These are phyloP conservation scores for Parastagonospora nodorum DNA, from an alignment of 2,329 filamentous ascomycete species.

Conservation along the genomic window DNA sequence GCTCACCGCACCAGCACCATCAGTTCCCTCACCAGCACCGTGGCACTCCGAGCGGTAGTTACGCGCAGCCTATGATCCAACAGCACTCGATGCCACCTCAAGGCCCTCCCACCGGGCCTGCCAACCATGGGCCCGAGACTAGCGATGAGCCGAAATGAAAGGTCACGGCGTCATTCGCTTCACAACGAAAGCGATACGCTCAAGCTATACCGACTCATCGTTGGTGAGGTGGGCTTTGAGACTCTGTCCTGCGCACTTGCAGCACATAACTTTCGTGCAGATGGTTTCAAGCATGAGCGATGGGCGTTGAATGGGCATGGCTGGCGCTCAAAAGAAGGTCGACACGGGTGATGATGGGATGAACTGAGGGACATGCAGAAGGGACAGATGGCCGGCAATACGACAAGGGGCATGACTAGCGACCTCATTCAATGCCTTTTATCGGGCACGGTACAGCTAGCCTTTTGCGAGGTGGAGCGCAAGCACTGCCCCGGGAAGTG, in stretches of 20 bases:
- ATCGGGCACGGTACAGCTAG: too few species aligned
- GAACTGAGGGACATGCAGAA: not conserved
- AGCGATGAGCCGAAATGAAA: slow-evolving; percentile 46
- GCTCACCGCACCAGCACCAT: slow-evolving; percentile 47
- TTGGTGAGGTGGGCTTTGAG: too few species aligned
- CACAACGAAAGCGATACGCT: slow-evolving; percentile 11
- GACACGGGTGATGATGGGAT: not conserved
- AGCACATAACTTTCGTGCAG: slow-evolving; percentile 21
- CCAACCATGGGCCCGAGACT: slow-evolving; percentile 39
- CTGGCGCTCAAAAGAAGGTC: slow-evolving; percentile 21
- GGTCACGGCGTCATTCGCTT: slow-evolving; percentile 9
- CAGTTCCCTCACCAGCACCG: slow-evolving; percentile 48
- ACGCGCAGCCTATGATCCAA: slow-evolving; percentile 50
- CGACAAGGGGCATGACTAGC: too few species aligned
- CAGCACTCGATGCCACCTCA: slow-evolving; percentile 47
- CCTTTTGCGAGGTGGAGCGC: too few species aligned
- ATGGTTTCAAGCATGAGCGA: slow-evolving; percentile 43
- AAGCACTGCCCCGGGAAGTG: too few species aligned
- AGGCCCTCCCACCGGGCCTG: slow-evolving; percentile 40
- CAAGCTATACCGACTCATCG: not conserved
- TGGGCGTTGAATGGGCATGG: slow-evolving; percentile 39
- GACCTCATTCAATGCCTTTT: too few species aligned
- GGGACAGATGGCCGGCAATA: too few species aligned
- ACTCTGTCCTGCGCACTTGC: slow-evolving; percentile 12
- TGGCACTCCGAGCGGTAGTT: slow-evolving; percentile 47